Evolutionary conservation across 192 early-diverging fungal genomes (phyloP), one percentile per base, ranked within the genome.

Genomic region (Oehlia diaphana): DNA sequence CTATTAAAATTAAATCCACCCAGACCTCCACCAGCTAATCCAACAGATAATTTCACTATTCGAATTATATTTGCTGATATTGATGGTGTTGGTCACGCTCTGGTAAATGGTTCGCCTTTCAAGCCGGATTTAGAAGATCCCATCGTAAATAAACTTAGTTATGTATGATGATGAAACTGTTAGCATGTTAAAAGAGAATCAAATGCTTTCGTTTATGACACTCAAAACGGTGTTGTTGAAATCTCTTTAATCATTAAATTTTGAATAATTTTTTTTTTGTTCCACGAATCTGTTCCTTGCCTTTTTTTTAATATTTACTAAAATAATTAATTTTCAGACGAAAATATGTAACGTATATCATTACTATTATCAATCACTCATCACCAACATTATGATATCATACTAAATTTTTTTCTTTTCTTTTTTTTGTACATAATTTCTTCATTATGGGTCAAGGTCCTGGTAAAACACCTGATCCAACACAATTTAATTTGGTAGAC

Each of bases 131-230:
- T 92, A 93, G 72, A 86, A 83, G 64, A 89, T 93, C 63, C 95
- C 93, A 21, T 69, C 89, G 0, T 78, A 95, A 91, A 92, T 8
- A 90, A 92, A n/a, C 67, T 93, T 78, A 83, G n/a, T n/a, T n/a
- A n/a, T 89, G 9, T 14, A 2, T 58, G 86, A 87, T 19, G 76
- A 9, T 26, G 33, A 82, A 62, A 64, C 83, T 23, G 8, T 8
- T 42, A 8, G 7, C 39, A 4, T 6, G 7, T 79, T 84, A 7
- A 85, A 90, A 10, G 94, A 95, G 73, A 93, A 92, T 64, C n/a
- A 73, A 58, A 92, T 84, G 87, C 91, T 14, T 87, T 91, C 58
- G 82, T 4, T 50, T 73, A 73, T n/a, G 72, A 73, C 13, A 28
- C n/a, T 6, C 8, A 61, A 12, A 71, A 77, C 2, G 72, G 61